Evolutionary conservation across 164 flowering plant genomes (phyloP), one percentile per base, ranked within the genome.

Genomic region (Nymphaea thermarum): DNA sequence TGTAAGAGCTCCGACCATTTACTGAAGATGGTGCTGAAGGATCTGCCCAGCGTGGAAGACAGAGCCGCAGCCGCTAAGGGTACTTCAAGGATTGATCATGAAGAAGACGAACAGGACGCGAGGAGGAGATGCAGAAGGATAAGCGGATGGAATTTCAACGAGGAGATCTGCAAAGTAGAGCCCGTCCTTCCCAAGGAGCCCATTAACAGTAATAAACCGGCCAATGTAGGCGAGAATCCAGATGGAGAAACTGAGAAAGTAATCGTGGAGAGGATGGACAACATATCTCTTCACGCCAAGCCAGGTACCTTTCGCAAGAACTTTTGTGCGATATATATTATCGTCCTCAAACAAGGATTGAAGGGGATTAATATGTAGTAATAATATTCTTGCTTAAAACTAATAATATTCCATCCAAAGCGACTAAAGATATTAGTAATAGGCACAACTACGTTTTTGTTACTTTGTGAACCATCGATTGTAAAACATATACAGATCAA

Each of bases 81-180:
- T 10, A 41, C 17, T 5, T 5, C 63, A 63, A 16, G 71, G 53
- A 8, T 64, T 42, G 41, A 70, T 65, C 63, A 68, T 2, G 82
- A 70, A 0, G 82, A 70, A 3, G 84, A 74, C 0, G 84, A 75
- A 0, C 82, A 79, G 2, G 67, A 66, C 0, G 4, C 12, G 25
- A 41, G 3, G 60, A 71, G 62, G 12, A 88, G 84, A 66, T 72
- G 77, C 4, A 80, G 97, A 65, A 89, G 96, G 79, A 86, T 90
- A 6, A 89, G 96, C 71, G 96, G 97, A 60, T 90, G 97, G 98
- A 89, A 87, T 59, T 89, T 93, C 70, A 84, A 87, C 51, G 84
- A 84, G 66, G 82, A 87, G 3, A 87, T 71, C 2, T 80, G 85
- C 3, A 76, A 87, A 66, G 62, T 92, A 4, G 84, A 81, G 15